Evolutionary conservation across 129 eudicot species (phyloP).

Genomic region (Logfia minima): DNA sequence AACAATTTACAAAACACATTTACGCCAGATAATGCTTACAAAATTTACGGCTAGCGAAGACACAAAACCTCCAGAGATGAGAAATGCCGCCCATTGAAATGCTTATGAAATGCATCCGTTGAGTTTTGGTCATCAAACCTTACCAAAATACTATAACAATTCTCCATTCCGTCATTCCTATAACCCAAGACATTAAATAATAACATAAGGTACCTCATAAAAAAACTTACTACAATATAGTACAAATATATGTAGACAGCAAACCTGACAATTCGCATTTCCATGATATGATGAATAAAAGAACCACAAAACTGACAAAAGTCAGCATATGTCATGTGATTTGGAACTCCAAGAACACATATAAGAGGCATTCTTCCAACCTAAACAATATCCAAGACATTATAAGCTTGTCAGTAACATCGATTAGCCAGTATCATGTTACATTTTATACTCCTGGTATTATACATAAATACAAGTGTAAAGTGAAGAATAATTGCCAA

Average conservation of each 20-base stretch:
- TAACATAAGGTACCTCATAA: conserved; percentile 5
- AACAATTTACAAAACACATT: background rate
- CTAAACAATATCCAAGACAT: conserved; percentile 36
- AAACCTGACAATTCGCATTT: conserved; percentile 92
- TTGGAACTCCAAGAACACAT: conserved; percentile 94
- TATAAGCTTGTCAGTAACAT: background rate
- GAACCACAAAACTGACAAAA: conserved; percentile 95
- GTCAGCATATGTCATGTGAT: conserved; percentile 96
- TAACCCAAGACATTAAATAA: conserved; percentile 18
- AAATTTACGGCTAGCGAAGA: background rate
- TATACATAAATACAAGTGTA: background rate
- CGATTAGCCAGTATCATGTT: background rate
- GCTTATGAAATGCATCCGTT: conserved; percentile 74
- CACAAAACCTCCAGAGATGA: conserved; percentile 81
- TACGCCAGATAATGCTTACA: background rate
- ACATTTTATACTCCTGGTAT: background rate
- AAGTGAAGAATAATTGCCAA: no score
- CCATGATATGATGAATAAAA: conserved; percentile 79
- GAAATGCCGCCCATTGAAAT: conserved; percentile 71
- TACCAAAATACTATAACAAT: conserved; percentile 72
- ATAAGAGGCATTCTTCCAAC: conserved; percentile 81
- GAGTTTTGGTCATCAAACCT: conserved; percentile 72
- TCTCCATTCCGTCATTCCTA: conserved; percentile 90
- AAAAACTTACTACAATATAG: no score
- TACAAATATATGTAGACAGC: background rate